Evolutionary conservation across 1,284 basidiomycete genomes (phyloP), one percentile per base, ranked within the genome.

Genomic region (Boletus coffeatus): DNA sequence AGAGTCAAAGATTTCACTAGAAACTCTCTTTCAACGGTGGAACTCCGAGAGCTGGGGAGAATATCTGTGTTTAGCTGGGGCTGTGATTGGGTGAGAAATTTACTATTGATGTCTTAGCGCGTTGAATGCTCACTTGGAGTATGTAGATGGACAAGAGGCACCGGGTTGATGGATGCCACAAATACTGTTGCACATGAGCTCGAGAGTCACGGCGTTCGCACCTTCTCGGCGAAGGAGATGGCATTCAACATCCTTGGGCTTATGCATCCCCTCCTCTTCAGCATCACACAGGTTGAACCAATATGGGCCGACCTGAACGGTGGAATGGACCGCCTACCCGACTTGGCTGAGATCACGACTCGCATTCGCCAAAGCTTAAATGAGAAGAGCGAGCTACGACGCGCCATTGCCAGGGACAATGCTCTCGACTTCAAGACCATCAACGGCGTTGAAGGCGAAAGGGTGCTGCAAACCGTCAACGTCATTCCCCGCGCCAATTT

Each of bases 151-250:
- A 97, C 94, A 61, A 93, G 95, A 69, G 96, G 96, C 57, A 99
- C 97, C n/a, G 96, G 96, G 67, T 81, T 99, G 62, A 99, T 99
- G 96, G 90, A 87, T 64, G 91, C 93, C 4, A 96, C 94, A 62
- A 97, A 98, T 79, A 94, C 92, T 60, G 89, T 98, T 61, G 94
- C 97, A 53, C 93, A 97, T 67, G 93, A 95, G 65, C 85, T 99
- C 59, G 96, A 99, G 80, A 86, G 89, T 67, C 86, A 94, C 67
- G 96, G 97, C 69, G 92, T 97, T 66, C 88, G 96, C 69, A 99
- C 97, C 5, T 99, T 98, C 87, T 97, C 94, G 3, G 92, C 96
- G 58, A 98, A 98, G 81, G 96, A 99, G 81, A 99, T 99, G 96
- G 95, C 96, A 3, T 99, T 99, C 88, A 99, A 98, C 80, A 94